A percentile compares a stretch with the other conserved stretches of the same genome.
Conservation (phyloP, 2,329 filamentous ascomycete species). For the Alternaria brassicae region DNA sequence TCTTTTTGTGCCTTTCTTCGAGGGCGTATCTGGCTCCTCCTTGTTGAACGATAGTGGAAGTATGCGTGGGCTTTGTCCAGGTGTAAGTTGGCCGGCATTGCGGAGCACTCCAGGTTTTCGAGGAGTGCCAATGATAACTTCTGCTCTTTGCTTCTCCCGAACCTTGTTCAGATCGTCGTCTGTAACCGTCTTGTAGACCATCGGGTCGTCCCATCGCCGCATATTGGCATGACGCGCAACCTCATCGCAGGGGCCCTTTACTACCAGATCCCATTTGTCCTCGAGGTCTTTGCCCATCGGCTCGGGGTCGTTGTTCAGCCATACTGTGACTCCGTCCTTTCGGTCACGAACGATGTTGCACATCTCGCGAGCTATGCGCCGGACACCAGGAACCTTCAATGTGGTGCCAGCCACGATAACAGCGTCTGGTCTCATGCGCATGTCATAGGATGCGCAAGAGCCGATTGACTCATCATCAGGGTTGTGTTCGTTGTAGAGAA, state of each 20-base stretch:
- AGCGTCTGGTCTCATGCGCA: constrained; percentile 85
- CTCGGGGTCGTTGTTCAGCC: constrained; percentile 90
- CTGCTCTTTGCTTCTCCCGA: constrained; percentile 41
- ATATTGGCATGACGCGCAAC: constrained; percentile 76
- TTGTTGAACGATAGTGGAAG: constrained; percentile 31
- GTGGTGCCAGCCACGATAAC: constrained; percentile 95
- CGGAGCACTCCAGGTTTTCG: constrained; percentile 38
- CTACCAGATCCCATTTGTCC: constrained; percentile 90
- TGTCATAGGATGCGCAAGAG: constrained; percentile 83
- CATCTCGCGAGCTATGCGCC: constrained; percentile 87
- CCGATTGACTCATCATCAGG: constrained; percentile 97
- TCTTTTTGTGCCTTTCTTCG: constrained; percentile 44
- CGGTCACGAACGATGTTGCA: constrained; percentile 84
- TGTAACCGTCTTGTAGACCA: constrained; percentile 44
- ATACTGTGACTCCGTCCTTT: constrained; percentile 84
- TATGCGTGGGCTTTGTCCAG: constrained; percentile 46
- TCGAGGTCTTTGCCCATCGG: constrained; percentile 85
- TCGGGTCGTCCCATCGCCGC: constrained; percentile 63
- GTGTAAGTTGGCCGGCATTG: constrained; percentile 46
- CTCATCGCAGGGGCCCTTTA: constrained; percentile 85
- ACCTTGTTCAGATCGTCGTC: constrained; percentile 44
- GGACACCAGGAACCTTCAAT: constrained; percentile 91
- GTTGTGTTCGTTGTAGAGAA: constrained; percentile 96
- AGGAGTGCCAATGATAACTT: constrained; percentile 45
- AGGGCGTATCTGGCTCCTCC: constrained; percentile 39